These are phyloP conservation scores for Testicularia cyperi DNA, from an alignment of 1,284 basidiomycete species.

Conservation along the genomic window DNA sequence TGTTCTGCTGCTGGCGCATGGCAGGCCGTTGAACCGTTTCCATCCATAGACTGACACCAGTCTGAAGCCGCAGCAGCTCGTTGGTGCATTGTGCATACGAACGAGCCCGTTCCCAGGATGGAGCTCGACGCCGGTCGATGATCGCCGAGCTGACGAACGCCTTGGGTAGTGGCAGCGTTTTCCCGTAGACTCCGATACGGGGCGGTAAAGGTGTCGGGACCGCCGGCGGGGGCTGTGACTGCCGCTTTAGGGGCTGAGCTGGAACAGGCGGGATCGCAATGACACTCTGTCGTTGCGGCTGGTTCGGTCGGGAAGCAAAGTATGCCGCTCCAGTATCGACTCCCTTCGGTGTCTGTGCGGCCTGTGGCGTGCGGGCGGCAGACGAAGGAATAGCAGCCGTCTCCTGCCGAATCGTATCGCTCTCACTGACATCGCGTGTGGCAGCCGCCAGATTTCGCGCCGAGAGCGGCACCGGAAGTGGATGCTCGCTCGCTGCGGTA, in stretches of 20 bases:
- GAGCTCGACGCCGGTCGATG: constrained; percentile 29
- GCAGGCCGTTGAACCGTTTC: constrained; percentile 36
- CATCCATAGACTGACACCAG: constrained; percentile 47
- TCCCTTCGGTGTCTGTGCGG: background rate
- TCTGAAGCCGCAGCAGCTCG: constrained; percentile 36
- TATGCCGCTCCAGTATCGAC: background rate
- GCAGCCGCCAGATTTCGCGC: background rate
- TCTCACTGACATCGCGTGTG: background rate
- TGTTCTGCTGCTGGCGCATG: constrained; percentile 33
- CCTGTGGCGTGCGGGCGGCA: background rate
- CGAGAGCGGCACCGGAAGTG: background rate
- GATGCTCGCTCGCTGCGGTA: too few species aligned
- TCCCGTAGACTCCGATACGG: constrained; percentile 43
- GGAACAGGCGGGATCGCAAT: background rate
- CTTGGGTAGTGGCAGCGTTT: constrained; percentile 39
- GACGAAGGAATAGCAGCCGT: background rate
- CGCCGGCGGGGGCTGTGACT: background rate
- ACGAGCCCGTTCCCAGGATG: constrained; percentile 49
- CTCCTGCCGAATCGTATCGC: too few species aligned
- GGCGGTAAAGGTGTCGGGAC: constrained; percentile 1
- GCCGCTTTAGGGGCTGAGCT: background rate
- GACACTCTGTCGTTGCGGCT: background rate
- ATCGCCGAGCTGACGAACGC: constrained; percentile 39
- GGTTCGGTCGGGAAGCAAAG: background rate
- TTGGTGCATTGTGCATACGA: constrained; percentile 47